These are phyloP conservation scores for Monarda citriodora DNA, from an alignment of 305 asterid species.

Conservation along the genomic window DNA sequence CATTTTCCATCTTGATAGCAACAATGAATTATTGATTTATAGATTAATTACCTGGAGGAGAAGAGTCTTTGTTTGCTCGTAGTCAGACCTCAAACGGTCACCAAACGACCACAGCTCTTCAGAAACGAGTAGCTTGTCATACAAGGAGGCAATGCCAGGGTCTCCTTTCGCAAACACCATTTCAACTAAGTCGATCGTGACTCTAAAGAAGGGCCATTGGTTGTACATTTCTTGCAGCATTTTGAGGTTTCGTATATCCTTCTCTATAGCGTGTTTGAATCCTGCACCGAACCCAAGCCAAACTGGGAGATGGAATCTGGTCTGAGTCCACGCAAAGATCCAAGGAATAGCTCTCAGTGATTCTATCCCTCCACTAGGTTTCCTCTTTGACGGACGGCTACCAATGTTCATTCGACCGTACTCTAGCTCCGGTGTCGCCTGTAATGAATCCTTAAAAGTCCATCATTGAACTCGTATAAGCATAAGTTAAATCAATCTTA, in stretches of 20 bases:
- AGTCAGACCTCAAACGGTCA: slow-evolving; percentile 53
- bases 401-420: slow-evolving; percentile 91
- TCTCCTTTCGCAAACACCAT: slow-evolving; percentile 96
- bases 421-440: slow-evolving; percentile 91
- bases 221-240: slow-evolving; percentile 82
- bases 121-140: slow-evolving; percentile 75
- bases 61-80: slow-evolving; percentile 57
- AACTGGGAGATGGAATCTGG: slow-evolving; percentile 87
- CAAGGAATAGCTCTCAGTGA: slow-evolving; percentile 89
- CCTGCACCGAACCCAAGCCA: slow-evolving; percentile 92
- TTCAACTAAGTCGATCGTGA: slow-evolving; percentile 73
- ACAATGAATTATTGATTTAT: neutral
- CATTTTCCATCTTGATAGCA: neutral
- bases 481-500: neutral
- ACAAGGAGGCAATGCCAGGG: slow-evolving; percentile 77
- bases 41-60: slow-evolving; percentile 55
- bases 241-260: slow-evolving; percentile 56
- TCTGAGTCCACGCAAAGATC: slow-evolving; percentile 95
- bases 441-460: neutral
- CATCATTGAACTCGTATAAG: neutral
- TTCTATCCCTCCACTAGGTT: slow-evolving; percentile 89
- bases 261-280: slow-evolving; percentile 53
- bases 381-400: slow-evolving; percentile 85
- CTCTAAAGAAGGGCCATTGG: slow-evolving; percentile 85
- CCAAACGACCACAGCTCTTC: slow-evolving; percentile 72